These are phyloP conservation scores for Cryptococcus maquisensis DNA, from an alignment of 1,284 basidiomycete species.

Conservation along the genomic window DNA sequence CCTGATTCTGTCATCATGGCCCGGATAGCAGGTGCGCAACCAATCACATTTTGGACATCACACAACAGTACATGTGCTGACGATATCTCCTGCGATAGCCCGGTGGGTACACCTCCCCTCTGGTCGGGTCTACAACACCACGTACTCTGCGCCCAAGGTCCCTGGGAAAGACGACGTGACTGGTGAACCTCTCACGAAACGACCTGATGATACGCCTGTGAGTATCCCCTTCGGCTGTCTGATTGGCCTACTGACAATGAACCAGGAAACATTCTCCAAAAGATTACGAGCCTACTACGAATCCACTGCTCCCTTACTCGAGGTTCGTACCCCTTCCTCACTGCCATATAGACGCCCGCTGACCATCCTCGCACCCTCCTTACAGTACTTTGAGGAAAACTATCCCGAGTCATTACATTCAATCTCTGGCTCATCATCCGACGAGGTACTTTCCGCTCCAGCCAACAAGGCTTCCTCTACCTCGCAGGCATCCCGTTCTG, in stretches of 20 bases:
- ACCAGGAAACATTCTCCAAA: conserved; percentile 74
- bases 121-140: conserved; percentile 89
- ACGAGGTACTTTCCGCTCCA: conserved; percentile 63
- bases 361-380: background rate
- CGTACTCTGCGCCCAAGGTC: conserved; percentile 83
- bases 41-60: conserved; percentile 10
- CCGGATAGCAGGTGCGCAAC: conserved; percentile 63
- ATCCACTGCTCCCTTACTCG: conserved; percentile 79
- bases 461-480: conserved; percentile 17
- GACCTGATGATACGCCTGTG: conserved; percentile 90
- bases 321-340: conserved; percentile 25
- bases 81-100: conserved; percentile 49
- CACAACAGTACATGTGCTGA: background rate
- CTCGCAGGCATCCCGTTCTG: background rate
- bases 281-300: conserved; percentile 77
- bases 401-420: conserved; percentile 62
- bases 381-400: conserved; percentile 62
- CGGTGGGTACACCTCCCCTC: conserved; percentile 92
- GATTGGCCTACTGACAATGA: background rate
- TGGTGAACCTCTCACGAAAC: conserved; percentile 80
- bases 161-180: conserved; percentile 86
- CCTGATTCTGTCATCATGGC: conserved; percentile 83
- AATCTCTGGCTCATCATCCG: conserved; percentile 75
- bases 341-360: background rate
- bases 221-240: conserved; percentile 40